Evolutionary conservation across 306 rosid species (phyloP).

Genomic region (Vigna radiata): DNA sequence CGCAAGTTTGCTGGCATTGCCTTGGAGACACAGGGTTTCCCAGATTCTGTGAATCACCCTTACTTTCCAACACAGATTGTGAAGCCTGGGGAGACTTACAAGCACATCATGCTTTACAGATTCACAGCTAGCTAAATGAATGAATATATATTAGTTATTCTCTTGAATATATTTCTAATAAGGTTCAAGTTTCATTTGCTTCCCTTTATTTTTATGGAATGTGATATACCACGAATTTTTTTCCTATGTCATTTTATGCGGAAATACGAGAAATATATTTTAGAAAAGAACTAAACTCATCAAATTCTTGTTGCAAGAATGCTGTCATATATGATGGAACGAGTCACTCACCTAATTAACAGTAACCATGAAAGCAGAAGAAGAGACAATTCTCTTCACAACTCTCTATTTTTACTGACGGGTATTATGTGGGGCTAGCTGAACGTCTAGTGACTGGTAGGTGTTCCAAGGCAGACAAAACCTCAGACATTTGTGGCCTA

Average conservation of each 20-base stretch:
- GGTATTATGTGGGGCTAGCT: conserved; percentile 47
- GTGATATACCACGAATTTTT: too few species aligned
- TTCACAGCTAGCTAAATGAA: conserved; percentile 51
- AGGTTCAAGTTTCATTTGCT: not conserved
- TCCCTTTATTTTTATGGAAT: not conserved
- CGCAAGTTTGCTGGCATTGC: conserved; percentile 48
- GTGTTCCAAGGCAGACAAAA: conserved; percentile 73
- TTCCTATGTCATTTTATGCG: not conserved
- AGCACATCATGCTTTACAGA: conserved; percentile 63
- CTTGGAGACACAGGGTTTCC: conserved; percentile 76
- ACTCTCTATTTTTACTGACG: conserved; percentile 12
- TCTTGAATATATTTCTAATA: not conserved
- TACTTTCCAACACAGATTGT: conserved; percentile 68
- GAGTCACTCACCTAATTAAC: conserved; percentile 15
- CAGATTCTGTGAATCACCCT: conserved; percentile 60
- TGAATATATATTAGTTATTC: not conserved
- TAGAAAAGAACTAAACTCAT: not conserved
- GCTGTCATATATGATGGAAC: not conserved
- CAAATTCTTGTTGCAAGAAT: conserved; percentile 21
- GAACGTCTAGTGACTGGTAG: conserved; percentile 59
- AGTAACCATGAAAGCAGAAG: conserved; percentile 32
- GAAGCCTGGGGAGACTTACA: conserved; percentile 60
- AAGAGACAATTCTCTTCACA: conserved; percentile 12
- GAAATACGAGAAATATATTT: not conserved
- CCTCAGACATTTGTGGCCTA: conserved; percentile 81